These are phyloP conservation scores for Ascomycota sp. DNA, from an alignment of 2,329 filamentous ascomycete species.

Conservation along the genomic window DNA sequence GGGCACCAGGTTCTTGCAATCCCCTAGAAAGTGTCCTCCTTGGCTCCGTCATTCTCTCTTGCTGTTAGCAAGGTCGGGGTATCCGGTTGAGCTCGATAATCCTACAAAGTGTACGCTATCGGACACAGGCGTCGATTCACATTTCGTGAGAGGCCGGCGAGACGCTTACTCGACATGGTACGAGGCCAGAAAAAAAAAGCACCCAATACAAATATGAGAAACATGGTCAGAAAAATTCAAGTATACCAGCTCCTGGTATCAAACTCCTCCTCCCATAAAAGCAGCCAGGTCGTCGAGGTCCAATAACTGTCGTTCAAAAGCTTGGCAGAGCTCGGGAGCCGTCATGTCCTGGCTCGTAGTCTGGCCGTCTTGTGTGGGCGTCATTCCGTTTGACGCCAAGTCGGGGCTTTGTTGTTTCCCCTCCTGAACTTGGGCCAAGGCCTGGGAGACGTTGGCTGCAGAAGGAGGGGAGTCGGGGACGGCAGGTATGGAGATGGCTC, in stretches of 20 bases:
- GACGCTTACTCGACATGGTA: too few species aligned
- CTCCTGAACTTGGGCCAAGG: slow-evolving; percentile 10
- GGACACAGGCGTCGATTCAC: too few species aligned
- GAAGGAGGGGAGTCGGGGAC: slow-evolving; percentile 23
- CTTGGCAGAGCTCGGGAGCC: slow-evolving; percentile 33
- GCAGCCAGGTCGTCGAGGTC: slow-evolving; percentile 40
- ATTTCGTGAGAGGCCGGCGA: too few species aligned
- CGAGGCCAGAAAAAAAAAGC: too few species aligned
- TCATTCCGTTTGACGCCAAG: slow-evolving; percentile 11
- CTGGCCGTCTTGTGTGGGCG: slow-evolving; percentile 12
- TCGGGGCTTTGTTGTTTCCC: slow-evolving; percentile 17
- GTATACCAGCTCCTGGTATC: slow-evolving; percentile 1
- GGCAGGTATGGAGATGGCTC: slow-evolving; percentile 24
- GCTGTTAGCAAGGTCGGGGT: too few species aligned
- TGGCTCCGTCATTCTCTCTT: too few species aligned
- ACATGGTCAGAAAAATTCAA: too few species aligned
- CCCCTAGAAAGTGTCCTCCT: too few species aligned
- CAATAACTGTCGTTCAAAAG: slow-evolving; percentile 38
- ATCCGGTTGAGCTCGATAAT: too few species aligned
- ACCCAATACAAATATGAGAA: too few species aligned
- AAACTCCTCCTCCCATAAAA: slow-evolving; percentile 43
- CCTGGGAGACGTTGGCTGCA: slow-evolving; percentile 6
- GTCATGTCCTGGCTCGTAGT: slow-evolving; percentile 31
- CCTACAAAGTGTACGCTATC: too few species aligned
- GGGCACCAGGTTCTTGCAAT: too few species aligned